Percentiles rank a stretch among this genome's conserved stretches.
Evolutionary conservation across 1,139 yeast genomes (phyloP).

Genomic region (Casaregolazyma lundiana): DNA sequence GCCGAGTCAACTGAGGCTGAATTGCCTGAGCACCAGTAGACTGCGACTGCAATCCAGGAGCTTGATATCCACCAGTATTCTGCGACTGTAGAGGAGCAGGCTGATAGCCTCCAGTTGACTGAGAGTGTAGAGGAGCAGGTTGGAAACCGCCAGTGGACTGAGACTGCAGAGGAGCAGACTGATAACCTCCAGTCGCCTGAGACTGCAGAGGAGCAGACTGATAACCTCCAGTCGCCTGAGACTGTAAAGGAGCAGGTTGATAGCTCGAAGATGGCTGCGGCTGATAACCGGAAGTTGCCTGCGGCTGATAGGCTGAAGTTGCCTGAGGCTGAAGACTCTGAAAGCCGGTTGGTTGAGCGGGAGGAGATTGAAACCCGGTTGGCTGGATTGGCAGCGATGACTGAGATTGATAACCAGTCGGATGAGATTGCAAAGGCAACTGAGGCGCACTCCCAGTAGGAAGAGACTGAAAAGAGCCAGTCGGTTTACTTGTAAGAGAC

Average conservation of each 20-base stretch:
- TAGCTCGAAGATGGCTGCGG: constrained; percentile 34
- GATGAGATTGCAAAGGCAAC: constrained; percentile 35
- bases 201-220: constrained; percentile 6
- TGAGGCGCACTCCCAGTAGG: constrained; percentile 31
- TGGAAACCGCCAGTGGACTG: constrained; percentile 39
- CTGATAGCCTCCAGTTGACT: constrained; percentile 31
- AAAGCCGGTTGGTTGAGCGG: constrained; percentile 15
- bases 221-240: constrained; percentile 16
- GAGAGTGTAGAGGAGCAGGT: constrained; percentile 35
- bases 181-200: constrained; percentile 21
- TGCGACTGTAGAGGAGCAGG: constrained; percentile 24
- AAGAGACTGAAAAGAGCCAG: constrained; percentile 36
- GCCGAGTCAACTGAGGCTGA: constrained; percentile 1
- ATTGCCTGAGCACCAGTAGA: constrained; percentile 7
- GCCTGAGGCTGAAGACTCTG: constrained; percentile 13
- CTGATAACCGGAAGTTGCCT: constrained; percentile 22
- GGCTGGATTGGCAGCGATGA: constrained; percentile 24
- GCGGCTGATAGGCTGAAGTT: constrained; percentile 4
- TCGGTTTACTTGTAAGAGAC: constrained; percentile 28
- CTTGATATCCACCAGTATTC: constrained; percentile 21
- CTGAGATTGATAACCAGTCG: constrained; percentile 27
- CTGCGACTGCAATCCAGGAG: constrained; percentile 14
- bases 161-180: constrained; percentile 25
- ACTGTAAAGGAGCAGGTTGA: constrained; percentile 23
- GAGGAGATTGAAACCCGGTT: constrained; percentile 22